These are phyloP conservation scores for Diaporthe helianthi DNA, from an alignment of 2,329 filamentous ascomycete genomes.

Conservation along the genomic window DNA sequence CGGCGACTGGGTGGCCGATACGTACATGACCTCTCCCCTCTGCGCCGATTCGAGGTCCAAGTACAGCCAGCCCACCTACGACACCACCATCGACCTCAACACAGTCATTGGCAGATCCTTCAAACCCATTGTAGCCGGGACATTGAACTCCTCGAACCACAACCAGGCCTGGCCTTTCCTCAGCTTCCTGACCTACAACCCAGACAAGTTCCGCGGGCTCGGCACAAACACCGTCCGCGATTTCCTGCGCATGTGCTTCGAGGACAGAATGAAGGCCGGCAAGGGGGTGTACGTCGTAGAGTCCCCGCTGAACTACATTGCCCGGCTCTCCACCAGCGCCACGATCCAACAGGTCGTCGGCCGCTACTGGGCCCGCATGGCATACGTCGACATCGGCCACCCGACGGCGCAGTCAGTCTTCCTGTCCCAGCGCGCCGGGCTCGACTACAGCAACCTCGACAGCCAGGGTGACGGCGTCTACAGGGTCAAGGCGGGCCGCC, in stretches of 20 bases:
- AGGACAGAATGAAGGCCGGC: conserved; percentile 55
- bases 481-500: conserved; percentile 50
- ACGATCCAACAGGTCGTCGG: conserved; percentile 52
- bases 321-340: conserved; percentile 45
- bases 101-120: conserved; percentile 56
- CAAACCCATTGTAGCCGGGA: conserved; percentile 57
- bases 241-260: conserved; percentile 51
- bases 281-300: too few relatives aligned
- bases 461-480: conserved; percentile 46
- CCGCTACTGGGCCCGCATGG: conserved; percentile 61
- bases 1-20: conserved; percentile 58
- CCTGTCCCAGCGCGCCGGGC: conserved; percentile 42
- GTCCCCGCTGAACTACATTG: conserved; percentile 55
- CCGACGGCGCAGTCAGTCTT: conserved; percentile 48
- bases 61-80: conserved; percentile 44
- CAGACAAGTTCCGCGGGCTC: conserved; percentile 50
- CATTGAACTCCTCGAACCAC: conserved; percentile 51
- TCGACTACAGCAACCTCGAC: conserved; percentile 54
- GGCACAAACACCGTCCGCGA: conserved; percentile 51
- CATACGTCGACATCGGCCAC: conserved; percentile 58
- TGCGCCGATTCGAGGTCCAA: conserved; percentile 49
- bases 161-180: conserved; percentile 61
- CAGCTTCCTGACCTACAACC: conserved; percentile 56
- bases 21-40: conserved; percentile 52
- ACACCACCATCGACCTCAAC: conserved; percentile 50